These are phyloP conservation scores for Pythium sukuiense DNA, from an alignment of 352 stramenopile species.

Conservation along the genomic window DNA sequence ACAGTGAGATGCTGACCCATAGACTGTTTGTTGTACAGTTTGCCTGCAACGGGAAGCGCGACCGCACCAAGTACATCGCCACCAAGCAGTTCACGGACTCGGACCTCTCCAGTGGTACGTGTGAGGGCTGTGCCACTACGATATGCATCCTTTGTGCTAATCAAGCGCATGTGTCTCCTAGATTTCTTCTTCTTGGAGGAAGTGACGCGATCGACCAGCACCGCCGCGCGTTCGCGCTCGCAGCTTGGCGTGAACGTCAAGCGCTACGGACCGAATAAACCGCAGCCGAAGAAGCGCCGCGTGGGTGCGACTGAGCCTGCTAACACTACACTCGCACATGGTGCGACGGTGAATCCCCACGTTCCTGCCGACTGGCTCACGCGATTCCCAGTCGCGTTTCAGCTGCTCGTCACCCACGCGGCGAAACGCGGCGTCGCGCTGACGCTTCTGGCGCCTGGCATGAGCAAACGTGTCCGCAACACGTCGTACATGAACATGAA, in stretches of 20 bases:
- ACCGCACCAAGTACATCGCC: constrained; percentile 78
- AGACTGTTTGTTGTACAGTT: constrained; percentile 37
- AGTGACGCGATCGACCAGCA: constrained; percentile 32
- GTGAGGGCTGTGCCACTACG: neutral
- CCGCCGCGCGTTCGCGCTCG: constrained; percentile 25
- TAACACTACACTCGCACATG: constrained; percentile 7
- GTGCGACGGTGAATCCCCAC: constrained; percentile 25
- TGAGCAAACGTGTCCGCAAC: constrained; percentile 78
- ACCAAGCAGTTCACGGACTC: constrained; percentile 75
- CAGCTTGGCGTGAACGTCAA: constrained; percentile 29
- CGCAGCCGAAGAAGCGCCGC: constrained; percentile 24
- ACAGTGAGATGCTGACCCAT: neutral
- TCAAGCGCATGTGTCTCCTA: constrained; percentile 5
- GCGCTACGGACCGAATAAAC: constrained; percentile 14
- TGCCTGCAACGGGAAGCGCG: constrained; percentile 77
- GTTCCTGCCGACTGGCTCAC: constrained; percentile 54
- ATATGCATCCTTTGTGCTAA: neutral
- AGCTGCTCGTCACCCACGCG: constrained; percentile 69
- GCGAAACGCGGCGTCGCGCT: constrained; percentile 65
- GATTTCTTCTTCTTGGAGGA: constrained; percentile 50
- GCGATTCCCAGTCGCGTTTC: constrained; percentile 67
- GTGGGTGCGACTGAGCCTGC: neutral
- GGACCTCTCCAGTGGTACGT: constrained; percentile 69
- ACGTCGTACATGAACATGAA: constrained; percentile 78
- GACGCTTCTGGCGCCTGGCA: constrained; percentile 72